Base-by-base conservation (phyloP, 768 basidiomycete species). In the Lactarius psammicola region DNA sequence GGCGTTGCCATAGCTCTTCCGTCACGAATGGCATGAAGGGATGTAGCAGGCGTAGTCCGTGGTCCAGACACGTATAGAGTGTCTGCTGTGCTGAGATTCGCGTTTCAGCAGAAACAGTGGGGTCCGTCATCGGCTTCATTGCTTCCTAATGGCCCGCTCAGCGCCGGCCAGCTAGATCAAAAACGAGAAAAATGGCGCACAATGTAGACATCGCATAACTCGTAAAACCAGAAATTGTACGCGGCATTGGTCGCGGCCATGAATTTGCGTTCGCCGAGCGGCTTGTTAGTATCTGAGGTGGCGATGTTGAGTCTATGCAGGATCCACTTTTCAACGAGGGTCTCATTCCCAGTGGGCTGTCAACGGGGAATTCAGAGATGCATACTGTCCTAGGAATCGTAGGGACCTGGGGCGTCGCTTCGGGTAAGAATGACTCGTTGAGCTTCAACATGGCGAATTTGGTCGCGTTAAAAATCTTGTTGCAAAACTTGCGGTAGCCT, bases 21-120 rank as follows among this genome's bases (percentile, higher is more conserved):
- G 97, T 98, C 36, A 99, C 92, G 76, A 91, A 99, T 1, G 97
- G 97, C 97, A 98, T 99, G 80, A 98, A 95, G 0, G 97, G 97
- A 76, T 98, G 97, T 1, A 98, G 81, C 2, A 99, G 81, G 23
- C 89, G 87, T 60, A 99, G 81, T 11, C 95, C 97, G 66, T 88
- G 78, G 71, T 99, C 97, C 46, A 99, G 83, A 75, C 94, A 96
- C 8, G 90, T 95, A 76, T 98, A 97, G 42, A 99, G 79, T 0
- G 96, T 98, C 77, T 98, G 93, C 73, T 97, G 95, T 3, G 96
- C 92, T 13, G 95, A 98, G 59, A 80, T 81, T 44, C 88, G 86
- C 10, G 83, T 85, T 15, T 81, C 81, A 1, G 79, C 72, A 8
- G 89, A 81, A 0, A 87, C 85, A 4, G 85, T 81, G 28, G 88